phyloP scores from a whole-genome alignment of 208 protist genomes.

The Leptomonas seymouri region DNA sequence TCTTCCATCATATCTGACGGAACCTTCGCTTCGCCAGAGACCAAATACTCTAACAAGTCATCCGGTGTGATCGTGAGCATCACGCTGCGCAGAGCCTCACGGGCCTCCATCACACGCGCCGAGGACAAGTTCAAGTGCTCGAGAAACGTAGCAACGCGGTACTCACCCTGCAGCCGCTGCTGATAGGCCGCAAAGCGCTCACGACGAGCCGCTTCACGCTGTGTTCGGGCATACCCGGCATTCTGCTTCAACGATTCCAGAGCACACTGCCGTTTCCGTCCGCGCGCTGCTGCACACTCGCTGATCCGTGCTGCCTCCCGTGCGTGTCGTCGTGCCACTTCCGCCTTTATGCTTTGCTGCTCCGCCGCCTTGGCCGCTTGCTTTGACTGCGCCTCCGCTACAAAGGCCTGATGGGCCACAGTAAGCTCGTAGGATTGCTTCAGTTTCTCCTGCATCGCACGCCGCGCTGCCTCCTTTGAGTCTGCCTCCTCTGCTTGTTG shows the following conservation, averaged over 20 bases:
- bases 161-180: constrained; percentile 36
- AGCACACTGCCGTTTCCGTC: constrained; percentile 36
- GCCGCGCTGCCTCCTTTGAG: constrained; percentile 2
- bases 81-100: constrained; percentile 35
- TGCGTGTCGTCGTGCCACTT: constrained; percentile 31
- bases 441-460: constrained; percentile 14
- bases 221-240: constrained; percentile 16
- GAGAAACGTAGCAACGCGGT: constrained; percentile 62
- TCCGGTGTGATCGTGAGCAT: constrained; percentile 61
- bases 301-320: constrained; percentile 12
- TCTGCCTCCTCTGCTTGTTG: not conserved
- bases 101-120: constrained; percentile 47
- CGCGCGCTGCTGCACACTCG: constrained; percentile 21
- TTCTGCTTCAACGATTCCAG: constrained; percentile 33
- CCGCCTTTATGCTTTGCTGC: constrained; percentile 30
- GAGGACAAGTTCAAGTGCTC: constrained; percentile 56
- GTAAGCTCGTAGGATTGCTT: not conserved
- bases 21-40: constrained; percentile 66
- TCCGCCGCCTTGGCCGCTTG: constrained; percentile 12
- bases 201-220: constrained; percentile 31
- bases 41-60: constrained; percentile 78
- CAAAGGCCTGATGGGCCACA: constrained; percentile 16
- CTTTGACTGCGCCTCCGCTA: constrained; percentile 1
- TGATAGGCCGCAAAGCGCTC: constrained; percentile 36
- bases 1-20: constrained; percentile 63